These are phyloP conservation scores for Neonectria magnoliae DNA, from an alignment of 2,329 filamentous ascomycete species.

Conservation along the genomic window DNA sequence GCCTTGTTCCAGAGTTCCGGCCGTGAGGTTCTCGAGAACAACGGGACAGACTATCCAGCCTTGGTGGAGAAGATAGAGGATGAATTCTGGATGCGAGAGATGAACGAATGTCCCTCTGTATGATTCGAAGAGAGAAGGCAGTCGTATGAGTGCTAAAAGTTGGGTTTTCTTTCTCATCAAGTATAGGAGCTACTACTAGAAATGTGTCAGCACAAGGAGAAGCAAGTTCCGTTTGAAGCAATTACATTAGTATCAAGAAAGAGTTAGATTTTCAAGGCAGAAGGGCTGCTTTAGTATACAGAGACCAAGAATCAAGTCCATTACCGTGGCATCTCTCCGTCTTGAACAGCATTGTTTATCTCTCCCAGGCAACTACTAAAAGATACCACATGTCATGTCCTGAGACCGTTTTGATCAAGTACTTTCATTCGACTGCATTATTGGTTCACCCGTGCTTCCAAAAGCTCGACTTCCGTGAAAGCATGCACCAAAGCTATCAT, in stretches of 20 bases:
- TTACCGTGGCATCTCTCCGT: not conserved
- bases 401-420: not conserved
- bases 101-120: not conserved
- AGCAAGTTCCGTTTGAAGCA: not conserved
- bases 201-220: not conserved
- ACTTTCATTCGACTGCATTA: slow-evolving; percentile 18
- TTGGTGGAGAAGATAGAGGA: not conserved
- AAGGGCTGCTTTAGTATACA: not conserved
- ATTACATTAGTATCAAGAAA: not conserved
- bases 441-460: not conserved
- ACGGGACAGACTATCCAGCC: not conserved
- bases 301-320: not conserved
- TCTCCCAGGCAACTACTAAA: not conserved
- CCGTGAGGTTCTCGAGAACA: not conserved
- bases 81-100: not conserved
- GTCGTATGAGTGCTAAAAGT: not conserved
- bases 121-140: not conserved
- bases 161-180: not conserved
- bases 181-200: not conserved
- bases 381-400: not conserved
- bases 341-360: too few relatives aligned
- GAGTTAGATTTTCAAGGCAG: not conserved
- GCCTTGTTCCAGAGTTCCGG: not conserved
- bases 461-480: slow-evolving; percentile 5
- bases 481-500: slow-evolving; percentile 22